Conservation (phyloP, 164 flowering plant species). For the Kingdonia uniflora region DNA sequence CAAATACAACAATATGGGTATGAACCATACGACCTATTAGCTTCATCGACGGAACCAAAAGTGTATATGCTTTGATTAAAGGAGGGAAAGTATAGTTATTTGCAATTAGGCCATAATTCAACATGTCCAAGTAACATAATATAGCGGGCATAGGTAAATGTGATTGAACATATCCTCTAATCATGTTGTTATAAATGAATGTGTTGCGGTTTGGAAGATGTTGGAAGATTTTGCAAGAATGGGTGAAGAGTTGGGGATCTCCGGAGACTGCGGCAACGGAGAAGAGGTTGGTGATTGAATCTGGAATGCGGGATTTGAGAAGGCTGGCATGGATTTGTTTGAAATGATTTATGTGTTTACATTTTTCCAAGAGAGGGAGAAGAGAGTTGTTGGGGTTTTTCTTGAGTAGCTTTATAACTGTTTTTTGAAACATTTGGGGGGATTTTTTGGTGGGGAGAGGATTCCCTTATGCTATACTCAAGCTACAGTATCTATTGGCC, state of each 20-base stretch:
- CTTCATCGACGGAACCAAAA: slow-evolving; percentile 11
- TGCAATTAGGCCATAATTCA: slow-evolving; percentile 25
- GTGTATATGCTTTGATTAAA: slow-evolving; percentile 43
- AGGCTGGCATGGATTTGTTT: slow-evolving; percentile 48
- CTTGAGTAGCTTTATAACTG: slow-evolving; percentile 10
- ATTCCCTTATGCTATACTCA: too few species aligned
- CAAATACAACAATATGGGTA: slow-evolving; percentile 46
- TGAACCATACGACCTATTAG: slow-evolving; percentile 35
- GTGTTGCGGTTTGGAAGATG: slow-evolving; percentile 24
- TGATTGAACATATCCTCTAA: slow-evolving; percentile 34
- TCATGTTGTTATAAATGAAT: slow-evolving; percentile 52
- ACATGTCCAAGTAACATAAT: slow-evolving; percentile 38
- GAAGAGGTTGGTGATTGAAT: slow-evolving; percentile 32
- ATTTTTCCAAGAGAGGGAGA: slow-evolving; percentile 17
- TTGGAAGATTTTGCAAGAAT: slow-evolving; percentile 30
- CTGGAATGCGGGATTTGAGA: slow-evolving; percentile 24
- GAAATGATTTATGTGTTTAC: slow-evolving; percentile 45
- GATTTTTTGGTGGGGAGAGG: too few species aligned
- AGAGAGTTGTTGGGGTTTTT: slow-evolving; percentile 6
- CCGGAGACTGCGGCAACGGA: slow-evolving; percentile 28
- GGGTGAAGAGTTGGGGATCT: slow-evolving; percentile 23
- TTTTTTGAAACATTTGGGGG: slow-evolving; percentile 19
- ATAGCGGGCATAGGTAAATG: slow-evolving; percentile 25
- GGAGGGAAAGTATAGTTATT: slow-evolving; percentile 62
- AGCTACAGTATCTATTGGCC: too few species aligned